Conservation (phyloP, 2,329 filamentous ascomycete species). For the Hypoxylon rubiginosum region DNA sequence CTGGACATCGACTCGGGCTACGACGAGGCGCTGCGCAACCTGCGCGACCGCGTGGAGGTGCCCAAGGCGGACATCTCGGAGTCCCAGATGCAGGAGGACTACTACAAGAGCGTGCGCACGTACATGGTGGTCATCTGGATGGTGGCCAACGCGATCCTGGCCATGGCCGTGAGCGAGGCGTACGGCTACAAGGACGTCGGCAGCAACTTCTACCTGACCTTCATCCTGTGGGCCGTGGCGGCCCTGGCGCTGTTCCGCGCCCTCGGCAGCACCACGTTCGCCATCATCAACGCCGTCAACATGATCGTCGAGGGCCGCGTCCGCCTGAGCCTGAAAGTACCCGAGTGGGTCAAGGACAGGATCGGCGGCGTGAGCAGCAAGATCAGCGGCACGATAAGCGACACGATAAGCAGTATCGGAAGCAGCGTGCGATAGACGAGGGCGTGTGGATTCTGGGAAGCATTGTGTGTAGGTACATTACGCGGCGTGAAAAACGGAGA, state of each 20-base stretch:
- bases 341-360: constrained; percentile 59
- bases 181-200: constrained; percentile 80
- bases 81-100: constrained; percentile 93
- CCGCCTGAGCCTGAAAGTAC: constrained; percentile 67
- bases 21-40: constrained; percentile 95
- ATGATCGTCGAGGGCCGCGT: constrained; percentile 89
- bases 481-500: background rate
- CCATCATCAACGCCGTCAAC: constrained; percentile 86
- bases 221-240: constrained; percentile 94
- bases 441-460: background rate
- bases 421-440: constrained; percentile 42
- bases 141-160: constrained; percentile 89
- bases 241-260: constrained; percentile 88
- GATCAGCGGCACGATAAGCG: constrained; percentile 56
- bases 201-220: constrained; percentile 89
- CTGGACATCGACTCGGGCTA: constrained; percentile 98
- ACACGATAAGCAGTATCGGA: constrained; percentile 64
- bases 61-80: constrained; percentile 73
- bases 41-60: constrained; percentile 92
- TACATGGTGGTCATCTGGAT: constrained; percentile 99
- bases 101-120: constrained; percentile 96
- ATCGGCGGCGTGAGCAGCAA: constrained; percentile 61
- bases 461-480: background rate
- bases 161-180: constrained; percentile 91
- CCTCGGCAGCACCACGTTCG: constrained; percentile 83